A percentile compares a stretch with the other conserved stretches of the same genome.
phyloP scores from a whole-genome alignment of 164 flowering plant species.

The Berberis vulgaris region DNA sequence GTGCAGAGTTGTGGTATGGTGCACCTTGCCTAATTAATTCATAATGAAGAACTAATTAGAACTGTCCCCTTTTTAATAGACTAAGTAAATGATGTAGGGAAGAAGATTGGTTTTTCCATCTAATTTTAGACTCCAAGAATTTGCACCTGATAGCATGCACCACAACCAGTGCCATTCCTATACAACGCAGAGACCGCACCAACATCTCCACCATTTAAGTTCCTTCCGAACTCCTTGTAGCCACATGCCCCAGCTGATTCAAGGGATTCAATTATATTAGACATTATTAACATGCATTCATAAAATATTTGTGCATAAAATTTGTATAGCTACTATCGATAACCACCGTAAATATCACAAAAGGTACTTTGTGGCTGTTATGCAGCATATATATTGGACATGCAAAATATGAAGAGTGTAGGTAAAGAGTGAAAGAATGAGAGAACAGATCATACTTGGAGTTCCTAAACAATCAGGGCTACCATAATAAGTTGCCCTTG shows the following conservation, averaged over 20 bases:
- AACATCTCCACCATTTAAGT: slow-evolving; percentile 51
- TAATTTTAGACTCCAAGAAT: too few species aligned
- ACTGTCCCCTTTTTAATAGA: too few species aligned
- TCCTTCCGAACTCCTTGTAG: slow-evolving; percentile 68
- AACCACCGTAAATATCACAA: neutral
- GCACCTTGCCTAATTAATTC: slow-evolving; percentile 56
- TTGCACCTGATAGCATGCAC: slow-evolving; percentile 88
- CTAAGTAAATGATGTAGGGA: too few species aligned
- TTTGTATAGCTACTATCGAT: neutral
- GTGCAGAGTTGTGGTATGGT: slow-evolving; percentile 42
- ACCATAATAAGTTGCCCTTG: slow-evolving; percentile 76
- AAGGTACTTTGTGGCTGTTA: neutral
- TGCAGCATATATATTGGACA: neutral
- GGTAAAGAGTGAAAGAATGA: too few species aligned
- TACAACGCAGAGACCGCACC: slow-evolving; percentile 55
- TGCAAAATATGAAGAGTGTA: too few species aligned
- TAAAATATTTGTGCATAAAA: neutral
- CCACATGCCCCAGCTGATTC: slow-evolving; percentile 84
- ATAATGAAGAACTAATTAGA: too few species aligned
- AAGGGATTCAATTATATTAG: neutral
- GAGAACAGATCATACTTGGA: slow-evolving; percentile 43
- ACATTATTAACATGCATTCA: neutral
- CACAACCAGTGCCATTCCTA: slow-evolving; percentile 71
- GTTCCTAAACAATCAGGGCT: slow-evolving; percentile 79
- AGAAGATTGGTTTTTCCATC: too few species aligned